Evolutionary conservation across 1,284 basidiomycete genomes (phyloP).

Genomic region (Anthracocystis setariae): DNA sequence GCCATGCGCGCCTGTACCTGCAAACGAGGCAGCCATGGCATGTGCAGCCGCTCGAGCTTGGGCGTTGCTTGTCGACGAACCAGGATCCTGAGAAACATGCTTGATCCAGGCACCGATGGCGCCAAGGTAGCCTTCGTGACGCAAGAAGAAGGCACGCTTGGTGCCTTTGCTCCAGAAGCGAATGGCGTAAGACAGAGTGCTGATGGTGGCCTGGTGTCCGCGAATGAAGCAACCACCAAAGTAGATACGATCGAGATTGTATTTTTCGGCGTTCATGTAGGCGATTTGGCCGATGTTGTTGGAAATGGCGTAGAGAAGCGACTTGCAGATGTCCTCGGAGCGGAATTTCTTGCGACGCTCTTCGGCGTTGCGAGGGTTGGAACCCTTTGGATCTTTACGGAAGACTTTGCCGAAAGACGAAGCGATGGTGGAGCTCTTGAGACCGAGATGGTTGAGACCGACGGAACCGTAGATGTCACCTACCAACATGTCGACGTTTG

Average conservation of each 20-base stretch:
- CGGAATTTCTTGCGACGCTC: constrained; percentile 77
- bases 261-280: constrained; percentile 99
- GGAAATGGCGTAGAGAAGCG: constrained; percentile 89
- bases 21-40: constrained; percentile 21
- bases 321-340: constrained; percentile 91
- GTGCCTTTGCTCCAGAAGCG: constrained; percentile 99
- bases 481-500: constrained; percentile 96
- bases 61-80: constrained; percentile 11
- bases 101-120: constrained; percentile 70
- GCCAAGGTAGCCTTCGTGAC: constrained; percentile 97
- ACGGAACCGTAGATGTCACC: constrained; percentile 98
- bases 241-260: constrained; percentile 94
- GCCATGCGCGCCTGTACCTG: constrained; percentile 12
- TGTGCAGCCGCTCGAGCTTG: constrained; percentile 23
- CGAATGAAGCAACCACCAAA: constrained; percentile 99
- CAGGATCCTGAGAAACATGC: constrained; percentile 52
- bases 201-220: constrained; percentile 96
- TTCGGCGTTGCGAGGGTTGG: constrained; percentile 34
- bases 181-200: constrained; percentile 97
- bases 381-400: constrained; percentile 73
- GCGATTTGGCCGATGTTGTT: constrained; percentile 99
- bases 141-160: constrained; percentile 93
- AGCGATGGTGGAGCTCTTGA: constrained; percentile 97
- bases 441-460: constrained; percentile 71
- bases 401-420: constrained; percentile 99